Percentiles rank a stretch among this genome's conserved stretches.
phyloP scores from a whole-genome alignment of 108 stramenopile species.

The Epipyxis sp. region DNA sequence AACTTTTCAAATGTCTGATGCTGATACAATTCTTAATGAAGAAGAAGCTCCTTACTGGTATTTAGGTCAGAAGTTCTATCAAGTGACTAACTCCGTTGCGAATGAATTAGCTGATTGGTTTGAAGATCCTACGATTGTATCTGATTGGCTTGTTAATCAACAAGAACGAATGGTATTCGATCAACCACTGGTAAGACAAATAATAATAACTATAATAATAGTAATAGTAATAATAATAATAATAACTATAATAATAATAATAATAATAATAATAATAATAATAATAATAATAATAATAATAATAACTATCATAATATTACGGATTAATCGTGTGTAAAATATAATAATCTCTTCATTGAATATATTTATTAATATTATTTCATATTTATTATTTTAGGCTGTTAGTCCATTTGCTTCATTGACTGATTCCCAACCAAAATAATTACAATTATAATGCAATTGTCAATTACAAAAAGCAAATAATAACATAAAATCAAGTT shows the following conservation, averaged over 20 bases:
- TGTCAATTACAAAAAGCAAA: too few relatives aligned
- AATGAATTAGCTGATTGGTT: conserved; percentile 36
- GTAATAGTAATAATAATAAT: too few relatives aligned
- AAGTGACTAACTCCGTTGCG: conserved; percentile 9
- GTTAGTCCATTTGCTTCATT: not conserved
- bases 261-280: too few relatives aligned
- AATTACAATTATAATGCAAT: too few relatives aligned
- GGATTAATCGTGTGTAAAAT: too few relatives aligned
- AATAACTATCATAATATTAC: too few relatives aligned
- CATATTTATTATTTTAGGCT: not conserved
- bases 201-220: too few relatives aligned
- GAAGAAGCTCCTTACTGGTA: conserved; percentile 4
- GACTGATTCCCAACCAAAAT: too few relatives aligned
- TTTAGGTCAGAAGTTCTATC: not conserved
- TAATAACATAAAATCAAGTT: too few relatives aligned
- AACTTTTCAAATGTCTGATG: not conserved
- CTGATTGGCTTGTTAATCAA: conserved; percentile 33
- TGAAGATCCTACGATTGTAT: conserved; percentile 27
- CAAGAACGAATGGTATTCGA: conserved; percentile 32
- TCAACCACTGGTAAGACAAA: not conserved
- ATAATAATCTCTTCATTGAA: not conserved
- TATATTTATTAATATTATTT: not conserved
- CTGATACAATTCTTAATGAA: not conserved
- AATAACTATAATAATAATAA: too few relatives aligned
- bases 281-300: too few relatives aligned